Percentiles rank a stretch among this genome's conserved stretches.
phyloP scores from a whole-genome alignment of 371 early-diverging fungal genomes.

The Lichtheimia hyalospora region DNA sequence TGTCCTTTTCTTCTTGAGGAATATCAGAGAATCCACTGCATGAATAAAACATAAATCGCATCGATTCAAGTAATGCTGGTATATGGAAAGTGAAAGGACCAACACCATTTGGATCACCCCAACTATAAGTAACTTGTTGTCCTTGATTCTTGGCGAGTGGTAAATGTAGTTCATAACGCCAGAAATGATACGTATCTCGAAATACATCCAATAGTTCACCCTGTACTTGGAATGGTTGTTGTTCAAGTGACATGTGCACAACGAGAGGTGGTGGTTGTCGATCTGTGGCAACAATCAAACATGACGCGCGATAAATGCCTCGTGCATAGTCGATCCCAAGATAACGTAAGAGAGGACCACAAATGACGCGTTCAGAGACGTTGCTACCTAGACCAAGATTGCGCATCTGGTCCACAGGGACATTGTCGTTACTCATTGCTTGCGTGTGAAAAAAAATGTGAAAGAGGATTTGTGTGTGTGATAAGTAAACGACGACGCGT shows the following conservation, averaged over 20 bases:
- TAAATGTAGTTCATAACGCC: conserved; percentile 33
- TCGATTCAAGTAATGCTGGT: conserved; percentile 38
- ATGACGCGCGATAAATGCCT: conserved; percentile 30
- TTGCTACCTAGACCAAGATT: background rate
- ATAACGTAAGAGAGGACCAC: conserved; percentile 37
- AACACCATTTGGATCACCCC: conserved; percentile 5
- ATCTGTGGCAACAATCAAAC: conserved; percentile 29
- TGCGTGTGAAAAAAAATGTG: background rate
- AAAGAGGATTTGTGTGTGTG: too few species aligned
- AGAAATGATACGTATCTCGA: conserved; percentile 31
- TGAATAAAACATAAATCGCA: conserved; percentile 61
- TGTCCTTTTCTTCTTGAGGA: conserved; percentile 38
- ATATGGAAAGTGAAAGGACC: conserved; percentile 29
- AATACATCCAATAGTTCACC: conserved; percentile 27
- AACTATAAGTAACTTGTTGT: conserved; percentile 23
- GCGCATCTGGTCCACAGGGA: background rate
- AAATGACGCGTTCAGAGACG: conserved; percentile 11
- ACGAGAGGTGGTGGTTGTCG: conserved; percentile 14
- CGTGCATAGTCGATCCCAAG: conserved; percentile 25
- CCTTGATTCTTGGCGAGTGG: conserved; percentile 19
- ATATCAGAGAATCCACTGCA: conserved; percentile 74
- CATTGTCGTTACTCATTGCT: background rate
- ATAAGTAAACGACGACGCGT: too few species aligned
- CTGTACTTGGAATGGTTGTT: background rate
- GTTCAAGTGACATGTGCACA: background rate